Conservation (phyloP, 139 green algal genomes). For the Tetraselmis chui region DNA sequence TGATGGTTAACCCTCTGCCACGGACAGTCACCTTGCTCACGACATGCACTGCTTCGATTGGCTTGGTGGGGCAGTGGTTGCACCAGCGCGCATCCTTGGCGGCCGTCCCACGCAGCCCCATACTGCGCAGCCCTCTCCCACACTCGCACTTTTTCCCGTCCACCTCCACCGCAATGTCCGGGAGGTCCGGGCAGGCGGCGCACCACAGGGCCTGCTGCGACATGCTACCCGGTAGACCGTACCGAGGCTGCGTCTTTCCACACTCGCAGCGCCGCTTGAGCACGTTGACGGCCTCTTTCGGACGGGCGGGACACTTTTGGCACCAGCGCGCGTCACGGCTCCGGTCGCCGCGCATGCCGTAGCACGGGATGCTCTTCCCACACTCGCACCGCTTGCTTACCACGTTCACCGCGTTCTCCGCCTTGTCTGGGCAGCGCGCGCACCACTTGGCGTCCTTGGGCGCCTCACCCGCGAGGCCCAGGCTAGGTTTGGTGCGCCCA, state of each 20-base stretch:
- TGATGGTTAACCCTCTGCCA: background rate
- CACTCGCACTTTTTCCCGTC: background rate
- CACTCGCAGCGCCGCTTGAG: background rate
- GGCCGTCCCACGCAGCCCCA: background rate
- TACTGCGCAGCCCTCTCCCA: background rate
- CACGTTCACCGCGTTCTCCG: background rate
- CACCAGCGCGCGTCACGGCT: background rate
- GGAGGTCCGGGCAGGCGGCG: background rate
- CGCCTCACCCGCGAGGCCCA: background rate
- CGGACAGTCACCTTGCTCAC: background rate
- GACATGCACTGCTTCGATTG: background rate
- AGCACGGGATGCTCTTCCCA: background rate
- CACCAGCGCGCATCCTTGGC: background rate
- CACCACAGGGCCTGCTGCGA: background rate
- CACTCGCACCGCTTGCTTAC: background rate
- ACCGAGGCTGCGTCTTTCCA: background rate
- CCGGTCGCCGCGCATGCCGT: background rate
- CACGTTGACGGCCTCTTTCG: background rate
- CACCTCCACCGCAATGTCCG: background rate
- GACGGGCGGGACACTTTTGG: background rate
- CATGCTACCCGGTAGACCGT: background rate
- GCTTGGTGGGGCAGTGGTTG: conserved; percentile 5
- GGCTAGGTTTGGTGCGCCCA: background rate
- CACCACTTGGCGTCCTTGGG: background rate
- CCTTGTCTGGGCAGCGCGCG: background rate